Evolutionary conservation across 2,329 filamentous ascomycete genomes (phyloP), one percentile per base, ranked within the genome.

Genomic region (Venturia aucupariae): DNA sequence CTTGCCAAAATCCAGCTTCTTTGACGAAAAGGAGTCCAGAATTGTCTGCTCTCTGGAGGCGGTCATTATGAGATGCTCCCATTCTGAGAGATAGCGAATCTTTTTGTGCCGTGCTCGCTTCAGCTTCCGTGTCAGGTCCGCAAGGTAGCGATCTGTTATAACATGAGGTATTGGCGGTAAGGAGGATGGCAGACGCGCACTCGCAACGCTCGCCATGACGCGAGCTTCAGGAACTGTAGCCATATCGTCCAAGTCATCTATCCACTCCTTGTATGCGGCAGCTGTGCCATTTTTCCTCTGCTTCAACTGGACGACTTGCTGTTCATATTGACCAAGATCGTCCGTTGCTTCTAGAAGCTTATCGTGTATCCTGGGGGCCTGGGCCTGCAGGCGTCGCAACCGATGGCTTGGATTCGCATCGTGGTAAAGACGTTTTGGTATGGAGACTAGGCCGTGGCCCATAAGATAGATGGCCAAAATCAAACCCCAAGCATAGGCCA

Each of bases 381-480:
- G 84, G 10, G 81, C 80, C 72, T 97, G 92, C 42, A 97, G 80
- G 42, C 89, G 82, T 66, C 87, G 86, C 59, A 99, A 76, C 64
- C 87, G 84, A 60, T 85, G 85, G 68, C 87, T 89, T 57, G 92
- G 85, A 72, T 87, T 91, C 39, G 92, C 88, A 72, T 90, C 89
- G 66, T 88, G 86, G 71, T 94, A 88, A 19, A 99, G 79, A 44
- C 84, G 85, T 68, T 93, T 83, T 0, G 94, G 94, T 65, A 99
- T 89, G 1, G 92, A 89, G 39, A 99, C 94, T 32, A 99, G 81
- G 8, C 94, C 94, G 75, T 99, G 94, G 7, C 94, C 94, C 93
- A 99, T 97, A 48, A 99, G 82, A 72, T 96, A 97, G 67, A 99
- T 96, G 57, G 92, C 94, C 62, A 97, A 81, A 4, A 93, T 82